Evolutionary conservation across 2,329 filamentous ascomycete species (phyloP).

Genomic region (Colletotrichum destructivum): DNA sequence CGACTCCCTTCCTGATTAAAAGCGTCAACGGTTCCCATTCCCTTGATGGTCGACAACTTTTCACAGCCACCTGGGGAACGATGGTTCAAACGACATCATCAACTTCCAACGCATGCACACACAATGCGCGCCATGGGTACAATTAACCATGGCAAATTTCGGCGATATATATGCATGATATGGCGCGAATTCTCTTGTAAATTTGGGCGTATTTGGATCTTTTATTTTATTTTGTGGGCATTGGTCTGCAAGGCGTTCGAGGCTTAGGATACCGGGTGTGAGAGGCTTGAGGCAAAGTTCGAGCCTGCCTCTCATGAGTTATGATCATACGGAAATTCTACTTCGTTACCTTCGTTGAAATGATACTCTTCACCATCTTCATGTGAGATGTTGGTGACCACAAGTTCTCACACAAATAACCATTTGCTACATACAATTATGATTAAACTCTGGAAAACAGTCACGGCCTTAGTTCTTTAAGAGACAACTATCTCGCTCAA

Average conservation of each 20-base stretch:
- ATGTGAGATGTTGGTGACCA: fast-evolving
- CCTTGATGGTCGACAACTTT: not conserved
- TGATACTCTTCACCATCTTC: fast-evolving
- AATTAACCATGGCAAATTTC: not conserved
- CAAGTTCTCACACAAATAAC: too few species aligned
- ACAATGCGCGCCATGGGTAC: not conserved
- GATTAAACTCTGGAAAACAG: too few species aligned
- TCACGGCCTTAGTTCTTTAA: too few species aligned
- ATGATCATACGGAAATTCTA: slow-evolving; percentile 1
- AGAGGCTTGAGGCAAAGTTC: not conserved
- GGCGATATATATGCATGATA: not conserved
- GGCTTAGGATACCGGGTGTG: not conserved
- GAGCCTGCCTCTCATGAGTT: not conserved
- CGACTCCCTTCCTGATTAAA: too few species aligned
- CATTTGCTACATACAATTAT: too few species aligned
- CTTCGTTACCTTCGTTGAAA: not conserved
- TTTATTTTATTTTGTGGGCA: not conserved
- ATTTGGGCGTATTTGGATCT: too few species aligned
- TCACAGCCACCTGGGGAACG: not conserved
- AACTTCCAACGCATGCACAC: too few species aligned
- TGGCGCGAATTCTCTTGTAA: not conserved
- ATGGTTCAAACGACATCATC: not conserved
- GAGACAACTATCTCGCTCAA: too few species aligned
- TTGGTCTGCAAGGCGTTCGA: slow-evolving; percentile 12
- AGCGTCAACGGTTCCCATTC: too few species aligned